Base-by-base conservation (phyloP, 345 rosid species). In the Aethionema arabicum region DNA sequence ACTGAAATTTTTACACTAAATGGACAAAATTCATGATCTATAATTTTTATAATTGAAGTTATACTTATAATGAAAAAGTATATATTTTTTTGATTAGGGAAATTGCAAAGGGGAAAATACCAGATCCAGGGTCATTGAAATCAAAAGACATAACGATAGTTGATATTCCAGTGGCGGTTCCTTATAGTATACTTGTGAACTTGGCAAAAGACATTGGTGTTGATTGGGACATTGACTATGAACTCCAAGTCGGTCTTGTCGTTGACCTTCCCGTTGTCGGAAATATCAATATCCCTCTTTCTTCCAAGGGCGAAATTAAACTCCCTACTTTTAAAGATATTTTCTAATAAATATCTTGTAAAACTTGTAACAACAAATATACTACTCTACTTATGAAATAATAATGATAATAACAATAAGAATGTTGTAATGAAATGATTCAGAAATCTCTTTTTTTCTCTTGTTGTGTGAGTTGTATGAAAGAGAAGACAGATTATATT, bases 221-320 rank as follows among this genome's bases (percentile, higher is more conserved):
- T n/a, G 97, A 93, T 40, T 87, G 97, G 96, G 99, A 90, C 74
- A 87, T 93, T 32, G 99, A 93, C 73, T 93, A 90, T 37, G 78
- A 75, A 46, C 62, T 93, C 65, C 68, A 84, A 8, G 8, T 93
- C 32, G 84, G 82, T 38, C 87, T 93, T 59, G 70, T 63, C 55
- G 54, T 90, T 54, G 97, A 93, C 63, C 85, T 93, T 49, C 99
- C 99, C 3, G 8, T 93, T 46, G 7, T 85, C 0, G 99, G 97
- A 1, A 14, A 82, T 56, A 30, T 87, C 61, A 90, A 83, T 47
- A 68, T 92, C 56, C 98, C 95, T 39, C 63, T 92, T 39, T 73
- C 83, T 6, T 74, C 37, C 31, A 80, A 84, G 72, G 98, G 98
- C 35, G 87, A 89, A 70, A 65, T 87, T 81, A 92, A 92, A 81